These are phyloP conservation scores for Quercus berberidifolia DNA, from an alignment of 306 rosid species.

Conservation along the genomic window DNA sequence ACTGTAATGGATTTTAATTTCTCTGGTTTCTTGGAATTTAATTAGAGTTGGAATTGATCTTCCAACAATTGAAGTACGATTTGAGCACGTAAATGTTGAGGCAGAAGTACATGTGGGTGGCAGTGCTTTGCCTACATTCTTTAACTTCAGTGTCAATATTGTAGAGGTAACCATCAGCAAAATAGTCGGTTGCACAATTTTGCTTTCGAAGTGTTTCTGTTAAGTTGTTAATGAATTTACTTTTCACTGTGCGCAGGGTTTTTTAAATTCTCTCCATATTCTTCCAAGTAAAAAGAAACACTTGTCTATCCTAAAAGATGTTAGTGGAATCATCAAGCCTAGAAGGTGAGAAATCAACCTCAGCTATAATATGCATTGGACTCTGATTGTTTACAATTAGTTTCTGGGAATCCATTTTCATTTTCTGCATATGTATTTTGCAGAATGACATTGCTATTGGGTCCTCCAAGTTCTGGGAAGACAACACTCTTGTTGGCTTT, in stretches of 20 bases:
- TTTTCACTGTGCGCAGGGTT: slow-evolving; percentile 16
- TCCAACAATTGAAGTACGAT: slow-evolving; percentile 57
- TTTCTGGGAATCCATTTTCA: neutral
- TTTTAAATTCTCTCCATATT: slow-evolving; percentile 33
- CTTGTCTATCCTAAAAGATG: slow-evolving; percentile 55
- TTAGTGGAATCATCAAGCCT: slow-evolving; percentile 79
- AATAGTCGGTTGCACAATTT: too few species aligned
- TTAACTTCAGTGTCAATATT: slow-evolving; percentile 16
- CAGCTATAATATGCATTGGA: too few species aligned
- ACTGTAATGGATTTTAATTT: neutral
- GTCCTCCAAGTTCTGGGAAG: slow-evolving; percentile 90
- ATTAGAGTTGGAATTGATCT: slow-evolving; percentile 54
- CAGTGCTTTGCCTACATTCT: slow-evolving; percentile 36
- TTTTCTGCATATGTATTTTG: neutral
- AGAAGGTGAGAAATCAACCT: slow-evolving; percentile 37
- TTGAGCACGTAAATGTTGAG: slow-evolving; percentile 45
- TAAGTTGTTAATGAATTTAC: too few species aligned
- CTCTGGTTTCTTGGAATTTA: neutral
- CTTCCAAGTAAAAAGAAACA: slow-evolving; percentile 34
- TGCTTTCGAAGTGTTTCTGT: too few species aligned
- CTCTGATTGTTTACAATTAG: too few species aligned
- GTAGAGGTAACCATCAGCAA: slow-evolving; percentile 21
- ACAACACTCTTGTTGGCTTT: slow-evolving; percentile 67
- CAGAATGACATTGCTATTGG: slow-evolving; percentile 75
- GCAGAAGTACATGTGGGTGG: slow-evolving; percentile 41